Percentiles rank a stretch among this genome's conserved stretches.
Conservation (phyloP, 192 early-diverging fungal genomes). For the Glomus cerebriforme region DNA sequence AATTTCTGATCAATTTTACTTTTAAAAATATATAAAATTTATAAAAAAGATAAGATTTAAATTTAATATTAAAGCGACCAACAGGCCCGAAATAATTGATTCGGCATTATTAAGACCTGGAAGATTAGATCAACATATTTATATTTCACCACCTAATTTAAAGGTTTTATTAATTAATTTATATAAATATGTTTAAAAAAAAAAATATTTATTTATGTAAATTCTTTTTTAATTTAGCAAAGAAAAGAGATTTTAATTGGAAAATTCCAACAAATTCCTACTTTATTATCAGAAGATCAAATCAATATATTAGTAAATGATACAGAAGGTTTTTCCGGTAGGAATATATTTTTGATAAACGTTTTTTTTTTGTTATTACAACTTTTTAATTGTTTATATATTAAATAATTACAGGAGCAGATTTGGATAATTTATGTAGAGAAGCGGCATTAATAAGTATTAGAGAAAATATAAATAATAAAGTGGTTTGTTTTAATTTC, state of each 20-base stretch:
- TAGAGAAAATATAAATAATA: conserved; percentile 58
- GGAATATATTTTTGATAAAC: background rate
- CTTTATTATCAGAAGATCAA: conserved; percentile 47
- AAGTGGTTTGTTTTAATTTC: conserved; percentile 43
- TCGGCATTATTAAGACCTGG: conserved; percentile 82
- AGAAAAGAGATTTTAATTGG: conserved; percentile 61
- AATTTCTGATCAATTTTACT: background rate
- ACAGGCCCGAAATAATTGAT: conserved; percentile 72
- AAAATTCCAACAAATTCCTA: conserved; percentile 56
- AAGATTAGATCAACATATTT: conserved; percentile 77
- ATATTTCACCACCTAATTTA: conserved; percentile 61
- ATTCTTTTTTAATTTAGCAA: conserved; percentile 39
- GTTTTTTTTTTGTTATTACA: background rate
- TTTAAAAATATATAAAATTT: background rate
- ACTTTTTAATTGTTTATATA: background rate
- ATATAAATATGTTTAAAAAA: background rate
- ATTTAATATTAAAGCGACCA: conserved; percentile 63
- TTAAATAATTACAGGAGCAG: conserved; percentile 58
- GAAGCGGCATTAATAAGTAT: conserved; percentile 75
- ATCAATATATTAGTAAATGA: conserved; percentile 46
- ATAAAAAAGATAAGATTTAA: too few species aligned
- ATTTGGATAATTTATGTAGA: conserved; percentile 80
- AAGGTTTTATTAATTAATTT: conserved; percentile 41
- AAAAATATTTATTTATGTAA: background rate
- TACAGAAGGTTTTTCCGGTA: conserved; percentile 67